Percentiles rank a stretch among this genome's conserved stretches.
These are phyloP conservation scores for Pseudocercospora crystallina DNA, from an alignment of 2,329 filamentous ascomycete species.

Conservation along the genomic window DNA sequence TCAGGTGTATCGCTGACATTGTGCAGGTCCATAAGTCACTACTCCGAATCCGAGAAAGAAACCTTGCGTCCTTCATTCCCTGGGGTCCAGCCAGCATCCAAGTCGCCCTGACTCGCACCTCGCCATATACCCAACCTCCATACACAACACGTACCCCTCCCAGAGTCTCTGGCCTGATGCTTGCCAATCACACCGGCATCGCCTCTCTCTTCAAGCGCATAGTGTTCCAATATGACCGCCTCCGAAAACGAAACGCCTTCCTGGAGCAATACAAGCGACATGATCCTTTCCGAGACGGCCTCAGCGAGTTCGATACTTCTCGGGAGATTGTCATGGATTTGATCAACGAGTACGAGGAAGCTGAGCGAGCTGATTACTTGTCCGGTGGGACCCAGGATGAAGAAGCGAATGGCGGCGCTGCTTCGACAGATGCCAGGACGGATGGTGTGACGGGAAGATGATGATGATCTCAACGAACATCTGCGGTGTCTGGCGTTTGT, in stretches of 20 bases:
- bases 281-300: slow-evolving; percentile 83
- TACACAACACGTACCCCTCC: slow-evolving; percentile 87
- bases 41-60: slow-evolving; percentile 88
- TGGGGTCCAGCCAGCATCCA: slow-evolving; percentile 98
- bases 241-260: slow-evolving; percentile 96
- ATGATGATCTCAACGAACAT: slow-evolving; percentile 8
- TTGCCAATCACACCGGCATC: slow-evolving; percentile 97
- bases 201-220: slow-evolving; percentile 96
- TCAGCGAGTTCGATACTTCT: slow-evolving; percentile 94
- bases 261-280: slow-evolving; percentile 96
- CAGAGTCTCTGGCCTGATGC: slow-evolving; percentile 92
- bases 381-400: slow-evolving; percentile 51
- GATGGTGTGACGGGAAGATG: slow-evolving; percentile 45
- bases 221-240: slow-evolving; percentile 84
- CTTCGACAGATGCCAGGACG: slow-evolving; percentile 35
- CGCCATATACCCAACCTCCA: slow-evolving; percentile 90
- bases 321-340: slow-evolving; percentile 87
- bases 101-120: slow-evolving; percentile 93
- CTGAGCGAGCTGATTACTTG: slow-evolving; percentile 86
- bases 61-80: slow-evolving; percentile 93
- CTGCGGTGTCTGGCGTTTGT: not conserved
- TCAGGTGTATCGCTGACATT: slow-evolving; percentile 2
- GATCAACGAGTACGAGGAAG: slow-evolving; percentile 93
- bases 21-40: slow-evolving; percentile 85
- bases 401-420: slow-evolving; percentile 29